phyloP scores from a whole-genome alignment of 306 rosid genomes.

The Prunus persica region Prunus_persica_NCBIv2 NC_034016.1:3986001-3986500 shows the following conservation, averaged over 20 bases:
- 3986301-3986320: neutral
- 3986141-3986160: neutral
- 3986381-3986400: neutral
- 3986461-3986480: neutral
- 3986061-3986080: neutral
- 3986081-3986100: neutral
- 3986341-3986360: neutral
- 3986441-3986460: neutral
- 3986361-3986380: no score
- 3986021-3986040: neutral
- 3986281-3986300: neutral
- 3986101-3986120: neutral
- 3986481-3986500: neutral
- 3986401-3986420: neutral
- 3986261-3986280: neutral
- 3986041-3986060: neutral
- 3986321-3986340: neutral
- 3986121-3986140: neutral
- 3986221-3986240: no score
- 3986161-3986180: neutral
- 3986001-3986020: no score
- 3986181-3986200: neutral
- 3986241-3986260: neutral
- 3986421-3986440: neutral
- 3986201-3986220: neutral